phyloP scores from a whole-genome alignment of 1,139 yeast species.

The Saccharomyces hybrid region DNA sequence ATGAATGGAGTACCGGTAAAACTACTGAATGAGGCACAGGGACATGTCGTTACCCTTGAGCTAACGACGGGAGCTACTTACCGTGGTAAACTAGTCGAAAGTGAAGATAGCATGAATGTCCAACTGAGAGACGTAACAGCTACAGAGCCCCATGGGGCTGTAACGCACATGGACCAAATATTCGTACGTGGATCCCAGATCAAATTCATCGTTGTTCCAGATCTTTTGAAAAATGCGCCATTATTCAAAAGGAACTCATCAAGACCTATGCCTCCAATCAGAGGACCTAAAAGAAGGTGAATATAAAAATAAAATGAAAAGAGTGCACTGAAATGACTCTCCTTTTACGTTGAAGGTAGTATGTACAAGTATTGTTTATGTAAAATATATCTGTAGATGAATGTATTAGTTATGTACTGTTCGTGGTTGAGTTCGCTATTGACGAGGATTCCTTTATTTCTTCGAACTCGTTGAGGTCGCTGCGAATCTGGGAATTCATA shows the following conservation, averaged over 20 bases:
- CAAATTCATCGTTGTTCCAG: constrained; percentile 79
- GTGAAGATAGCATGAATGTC: constrained; percentile 85
- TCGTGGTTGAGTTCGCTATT: neutral
- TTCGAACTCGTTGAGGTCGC: constrained; percentile 29
- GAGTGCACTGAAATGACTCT: neutral
- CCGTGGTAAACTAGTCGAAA: constrained; percentile 76
- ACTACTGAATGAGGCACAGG: constrained; percentile 80
- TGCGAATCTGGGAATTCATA: constrained; percentile 20
- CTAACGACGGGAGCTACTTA: constrained; percentile 80
- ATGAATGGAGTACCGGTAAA: constrained; percentile 65
- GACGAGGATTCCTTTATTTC: constrained; percentile 13
- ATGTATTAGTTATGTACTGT: neutral
- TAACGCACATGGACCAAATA: constrained; percentile 73
- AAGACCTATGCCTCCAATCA: constrained; percentile 65
- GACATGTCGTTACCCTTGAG: constrained; percentile 80
- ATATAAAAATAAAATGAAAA: neutral
- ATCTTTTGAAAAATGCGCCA: constrained; percentile 80
- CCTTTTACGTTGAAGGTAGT: neutral
- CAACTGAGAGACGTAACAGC: constrained; percentile 77
- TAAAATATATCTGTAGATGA: neutral
- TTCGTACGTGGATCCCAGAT: constrained; percentile 90
- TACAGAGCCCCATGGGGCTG: constrained; percentile 69
- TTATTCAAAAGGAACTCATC: constrained; percentile 61
- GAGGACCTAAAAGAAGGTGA: constrained; percentile 47
- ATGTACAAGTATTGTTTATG: neutral